Conservation (phyloP, 2,329 filamentous ascomycete species). For the Chrysosporium keratinophilum region DNA sequence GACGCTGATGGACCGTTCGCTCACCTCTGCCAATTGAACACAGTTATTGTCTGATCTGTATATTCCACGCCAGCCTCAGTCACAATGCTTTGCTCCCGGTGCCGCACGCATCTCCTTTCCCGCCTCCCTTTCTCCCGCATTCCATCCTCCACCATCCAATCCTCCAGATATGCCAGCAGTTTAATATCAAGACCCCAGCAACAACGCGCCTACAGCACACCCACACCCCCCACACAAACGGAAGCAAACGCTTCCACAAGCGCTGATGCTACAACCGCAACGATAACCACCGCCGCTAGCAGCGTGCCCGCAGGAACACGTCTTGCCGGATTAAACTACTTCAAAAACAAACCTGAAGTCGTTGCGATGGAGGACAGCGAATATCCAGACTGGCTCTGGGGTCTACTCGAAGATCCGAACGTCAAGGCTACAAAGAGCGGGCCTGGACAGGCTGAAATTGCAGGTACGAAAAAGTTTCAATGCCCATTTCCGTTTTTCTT, state of each 20-base stretch:
- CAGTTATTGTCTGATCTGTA: background rate
- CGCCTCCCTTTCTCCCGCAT: slow-evolving; percentile 27
- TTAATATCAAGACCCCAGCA: slow-evolving; percentile 15
- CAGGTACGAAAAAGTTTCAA: slow-evolving; percentile 11
- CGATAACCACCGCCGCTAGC: slow-evolving; percentile 19
- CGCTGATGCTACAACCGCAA: slow-evolving; percentile 8
- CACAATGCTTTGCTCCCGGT: slow-evolving; percentile 35
- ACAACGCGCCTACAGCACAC: slow-evolving; percentile 24
- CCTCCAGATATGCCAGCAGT: slow-evolving; percentile 21
- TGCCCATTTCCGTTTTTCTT: background rate
- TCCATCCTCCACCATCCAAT: slow-evolving; percentile 23
- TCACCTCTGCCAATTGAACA: background rate
- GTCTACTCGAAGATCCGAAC: slow-evolving; percentile 31
- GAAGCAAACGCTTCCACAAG: slow-evolving; percentile 13
- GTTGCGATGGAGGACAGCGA: slow-evolving; percentile 38
- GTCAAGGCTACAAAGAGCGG: slow-evolving; percentile 24
- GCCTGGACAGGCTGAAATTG: slow-evolving; percentile 30
- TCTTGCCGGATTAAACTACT: slow-evolving; percentile 37
- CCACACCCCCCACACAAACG: slow-evolving; percentile 17
- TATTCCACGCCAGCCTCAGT: background rate
- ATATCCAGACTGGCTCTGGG: slow-evolving; percentile 42
- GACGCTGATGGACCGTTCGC: slow-evolving; percentile 12
- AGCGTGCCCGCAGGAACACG: slow-evolving; percentile 33
- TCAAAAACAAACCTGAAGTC: slow-evolving; percentile 38
- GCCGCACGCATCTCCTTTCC: slow-evolving; percentile 32